These are phyloP conservation scores for Fusarium robinianum DNA, from an alignment of 2,329 filamentous ascomycete genomes.

Conservation along the genomic window DNA sequence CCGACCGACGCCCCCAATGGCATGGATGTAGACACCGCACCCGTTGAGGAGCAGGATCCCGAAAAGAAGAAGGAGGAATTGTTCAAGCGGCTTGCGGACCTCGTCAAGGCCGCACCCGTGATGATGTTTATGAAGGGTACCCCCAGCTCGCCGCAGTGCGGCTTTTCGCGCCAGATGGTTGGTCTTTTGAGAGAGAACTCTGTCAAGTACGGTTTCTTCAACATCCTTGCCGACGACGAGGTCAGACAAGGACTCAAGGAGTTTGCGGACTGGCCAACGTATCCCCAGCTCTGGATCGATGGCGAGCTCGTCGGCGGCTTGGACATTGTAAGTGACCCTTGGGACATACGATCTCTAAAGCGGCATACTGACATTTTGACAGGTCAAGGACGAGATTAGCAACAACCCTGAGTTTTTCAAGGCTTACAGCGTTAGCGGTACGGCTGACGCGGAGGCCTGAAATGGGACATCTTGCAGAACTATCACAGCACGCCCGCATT, in stretches of 20 bases:
- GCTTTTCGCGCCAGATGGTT: slow-evolving; percentile 91
- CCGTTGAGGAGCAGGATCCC: slow-evolving; percentile 55
- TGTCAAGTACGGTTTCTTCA: slow-evolving; percentile 98
- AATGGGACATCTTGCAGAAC: slow-evolving; percentile 18
- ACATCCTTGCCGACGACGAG: slow-evolving; percentile 96
- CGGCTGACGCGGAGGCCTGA: slow-evolving; percentile 47
- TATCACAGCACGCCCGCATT: slow-evolving; percentile 6
- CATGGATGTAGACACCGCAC: slow-evolving; percentile 43
- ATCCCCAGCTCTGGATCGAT: slow-evolving; percentile 89
- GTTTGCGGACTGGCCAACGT: slow-evolving; percentile 98
- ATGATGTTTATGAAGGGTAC: slow-evolving; percentile 99
- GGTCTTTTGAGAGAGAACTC: slow-evolving; percentile 83
- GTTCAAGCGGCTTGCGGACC: slow-evolving; percentile 75
- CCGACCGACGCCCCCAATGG: slow-evolving; percentile 44
- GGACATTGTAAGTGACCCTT: slow-evolving; percentile 77
- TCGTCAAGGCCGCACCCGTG: slow-evolving; percentile 93
- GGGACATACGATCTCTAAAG: neutral
- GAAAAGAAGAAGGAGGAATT: slow-evolving; percentile 80
- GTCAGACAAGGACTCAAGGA: slow-evolving; percentile 96
- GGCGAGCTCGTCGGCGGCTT: slow-evolving; percentile 91
- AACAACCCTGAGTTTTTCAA: slow-evolving; percentile 82
- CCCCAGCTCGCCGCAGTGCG: slow-evolving; percentile 82
- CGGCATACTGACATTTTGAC: slow-evolving; percentile 29
- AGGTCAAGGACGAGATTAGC: slow-evolving; percentile 94
- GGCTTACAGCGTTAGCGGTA: slow-evolving; percentile 64